Percentiles rank a stretch among this genome's conserved stretches.
Conservation (phyloP, 1,284 basidiomycete species). For the Moesziomyces aphidis region DNA sequence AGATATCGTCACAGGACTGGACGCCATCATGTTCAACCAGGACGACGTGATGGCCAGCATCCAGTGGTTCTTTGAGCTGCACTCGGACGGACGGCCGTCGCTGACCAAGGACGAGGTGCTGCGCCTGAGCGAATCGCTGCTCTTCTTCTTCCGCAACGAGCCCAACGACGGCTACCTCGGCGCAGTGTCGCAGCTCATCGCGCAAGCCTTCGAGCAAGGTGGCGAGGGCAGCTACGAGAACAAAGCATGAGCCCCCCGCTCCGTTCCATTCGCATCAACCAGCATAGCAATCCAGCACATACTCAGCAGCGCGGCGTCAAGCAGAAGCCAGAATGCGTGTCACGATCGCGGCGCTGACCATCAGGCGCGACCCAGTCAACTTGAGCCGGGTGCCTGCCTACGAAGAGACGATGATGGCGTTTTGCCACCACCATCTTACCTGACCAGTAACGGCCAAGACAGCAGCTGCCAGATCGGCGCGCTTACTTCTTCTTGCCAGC, state of each 20-base stretch:
- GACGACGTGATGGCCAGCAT: constrained; percentile 94
- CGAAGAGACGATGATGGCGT: constrained; percentile 1
- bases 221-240: constrained; percentile 48
- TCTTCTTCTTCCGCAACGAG: constrained; percentile 91
- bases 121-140: constrained; percentile 86
- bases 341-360: too few relatives aligned
- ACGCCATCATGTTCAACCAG: constrained; percentile 82
- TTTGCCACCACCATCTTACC: not conserved
- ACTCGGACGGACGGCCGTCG: constrained; percentile 90
- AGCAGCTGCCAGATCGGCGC: too few relatives aligned
- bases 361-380: too few relatives aligned
- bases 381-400: not conserved
- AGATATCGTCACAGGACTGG: constrained; percentile 89
- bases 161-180: constrained; percentile 94
- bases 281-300: too few relatives aligned
- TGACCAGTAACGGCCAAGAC: too few relatives aligned
- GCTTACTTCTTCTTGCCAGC: constrained; percentile 71
- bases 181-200: constrained; percentile 63
- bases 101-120: constrained; percentile 96
- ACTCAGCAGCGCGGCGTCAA: too few relatives aligned
- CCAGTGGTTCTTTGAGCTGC: constrained; percentile 95
- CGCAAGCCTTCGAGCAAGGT: constrained; percentile 58
- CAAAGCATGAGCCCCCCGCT: constrained; percentile 13
- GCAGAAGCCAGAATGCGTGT: too few relatives aligned
- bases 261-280: too few relatives aligned